Base-by-base conservation (phyloP, 1,284 basidiomycete genomes). In the Ganoderma lingzhi region DNA sequence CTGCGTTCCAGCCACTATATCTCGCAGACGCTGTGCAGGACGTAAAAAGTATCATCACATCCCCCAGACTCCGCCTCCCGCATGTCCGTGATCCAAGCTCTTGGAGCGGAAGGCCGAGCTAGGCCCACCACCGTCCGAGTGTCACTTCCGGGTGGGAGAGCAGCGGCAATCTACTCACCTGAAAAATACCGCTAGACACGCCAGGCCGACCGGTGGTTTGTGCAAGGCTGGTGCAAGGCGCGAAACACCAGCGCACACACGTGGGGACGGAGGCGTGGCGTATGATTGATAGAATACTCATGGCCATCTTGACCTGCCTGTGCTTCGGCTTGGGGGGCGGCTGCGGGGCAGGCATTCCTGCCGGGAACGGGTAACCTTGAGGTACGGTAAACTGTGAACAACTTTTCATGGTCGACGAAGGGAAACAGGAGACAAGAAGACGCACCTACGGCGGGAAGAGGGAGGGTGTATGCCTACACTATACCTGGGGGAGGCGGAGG, bases 221-320 rank as follows among this genome's bases (percentile, higher is more conserved):
- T 35, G 32, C 35, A 51, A 23, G 28, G 37, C 68, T 69, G 68
- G 60, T 44, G 66, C 64, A 66, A 65, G 41, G 55, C 65, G 67
- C 74, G 61, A 67, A 68, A 67, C 63, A 37, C 64, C 58, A 56
- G 66, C 59, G 64, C 65, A 66, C 9, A 28, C 14, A n/a, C 17
- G 10, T 10, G 10, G 48, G 48, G 23, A 51, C 23, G 48, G 48
- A 51, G 64, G 42, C 48, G 45, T 35, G 39, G 56, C 41, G 63
- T 39, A 35, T 55, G 62, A 58, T 32, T 14, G 41, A 65, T 32
- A 23, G 65, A 63, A 53, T 51, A 83, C 90, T 81, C 78, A 93
- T 92, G 67, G 94, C 94, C 89, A 94, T 95, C 84, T 96, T 96
- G 69, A 96, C 94, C 79, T 96, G 94, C 77, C 90, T 93, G 69